These are phyloP conservation scores for Pichia sp. DNA, from an alignment of 1,139 yeast species.

Conservation along the genomic window DNA sequence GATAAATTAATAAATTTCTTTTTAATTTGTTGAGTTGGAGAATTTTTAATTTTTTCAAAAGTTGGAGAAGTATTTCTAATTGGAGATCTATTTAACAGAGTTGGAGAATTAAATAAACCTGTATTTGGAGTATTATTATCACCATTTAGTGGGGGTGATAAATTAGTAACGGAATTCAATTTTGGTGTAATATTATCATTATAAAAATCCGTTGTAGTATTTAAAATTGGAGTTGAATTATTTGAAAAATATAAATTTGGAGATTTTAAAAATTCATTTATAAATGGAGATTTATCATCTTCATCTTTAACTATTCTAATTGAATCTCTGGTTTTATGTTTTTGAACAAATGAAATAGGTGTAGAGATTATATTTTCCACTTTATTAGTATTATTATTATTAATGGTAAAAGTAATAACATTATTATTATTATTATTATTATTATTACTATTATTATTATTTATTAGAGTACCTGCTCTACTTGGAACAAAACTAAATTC, in stretches of 20 bases:
- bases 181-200: too few species aligned
- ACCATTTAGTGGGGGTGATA: too few species aligned
- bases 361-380: not conserved
- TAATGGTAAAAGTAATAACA: too few species aligned
- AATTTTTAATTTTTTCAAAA: slow-evolving; percentile 11
- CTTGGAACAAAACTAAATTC: slow-evolving; percentile 17
- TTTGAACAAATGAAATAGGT: slow-evolving; percentile 10
- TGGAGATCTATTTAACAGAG: slow-evolving; percentile 12
- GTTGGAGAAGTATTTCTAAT: slow-evolving; percentile 16
- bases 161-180: too few species aligned
- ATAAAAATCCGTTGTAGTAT: not conserved
- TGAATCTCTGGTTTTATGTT: slow-evolving; percentile 14
- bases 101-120: slow-evolving; percentile 8
- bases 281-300: slow-evolving; percentile 6
- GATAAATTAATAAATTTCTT: slow-evolving; percentile 7
- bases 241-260: slow-evolving; percentile 3
- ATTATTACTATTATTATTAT: too few species aligned
- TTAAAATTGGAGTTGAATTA: slow-evolving; percentile 1
- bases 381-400: too few species aligned
- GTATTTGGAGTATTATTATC: slow-evolving; percentile 7
- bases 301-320: slow-evolving; percentile 22
- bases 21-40: slow-evolving; percentile 4
- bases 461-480: slow-evolving; percentile 4
- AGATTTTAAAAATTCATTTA: slow-evolving; percentile 6
- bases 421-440: too few species aligned